Conservation (phyloP, 2,329 filamentous ascomycete genomes). For the Cladobotryum protrusum region DNA sequence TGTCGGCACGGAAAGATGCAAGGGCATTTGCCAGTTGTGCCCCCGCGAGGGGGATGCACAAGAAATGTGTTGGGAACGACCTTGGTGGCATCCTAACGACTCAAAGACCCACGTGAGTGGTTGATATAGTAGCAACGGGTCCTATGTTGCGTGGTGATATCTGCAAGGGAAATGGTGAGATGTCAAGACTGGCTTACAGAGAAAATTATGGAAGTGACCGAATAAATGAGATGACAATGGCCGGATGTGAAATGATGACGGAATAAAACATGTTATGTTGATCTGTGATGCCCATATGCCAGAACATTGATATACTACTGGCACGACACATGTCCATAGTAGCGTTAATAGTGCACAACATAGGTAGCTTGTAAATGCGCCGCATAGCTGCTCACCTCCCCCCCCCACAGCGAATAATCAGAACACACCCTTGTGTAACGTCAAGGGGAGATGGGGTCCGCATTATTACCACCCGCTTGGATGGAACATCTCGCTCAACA, state of each 20-base stretch:
- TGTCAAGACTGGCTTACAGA: neutral
- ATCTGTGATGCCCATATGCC: neutral
- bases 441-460: neutral
- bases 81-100: constrained; percentile 27
- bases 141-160: neutral
- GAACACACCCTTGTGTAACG: constrained; percentile 2
- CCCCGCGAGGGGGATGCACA: constrained; percentile 66
- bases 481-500: neutral
- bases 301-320: too few relatives aligned
- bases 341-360: too few relatives aligned
- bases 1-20: constrained; percentile 53
- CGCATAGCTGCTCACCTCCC: too few relatives aligned
- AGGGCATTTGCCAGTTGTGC: constrained; percentile 61
- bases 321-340: too few relatives aligned
- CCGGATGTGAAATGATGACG: too few relatives aligned
- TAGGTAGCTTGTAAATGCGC: too few relatives aligned
- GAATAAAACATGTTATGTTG: neutral
- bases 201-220: neutral
- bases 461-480: neutral
- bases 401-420: neutral
- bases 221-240: neutral
- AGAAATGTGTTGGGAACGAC: constrained; percentile 61
- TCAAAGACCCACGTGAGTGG: neutral
- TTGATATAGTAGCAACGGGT: neutral
- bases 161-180: neutral